These are phyloP conservation scores for Coprinopsis marcescibilis DNA, from an alignment of 768 basidiomycete species.

Conservation along the genomic window DNA sequence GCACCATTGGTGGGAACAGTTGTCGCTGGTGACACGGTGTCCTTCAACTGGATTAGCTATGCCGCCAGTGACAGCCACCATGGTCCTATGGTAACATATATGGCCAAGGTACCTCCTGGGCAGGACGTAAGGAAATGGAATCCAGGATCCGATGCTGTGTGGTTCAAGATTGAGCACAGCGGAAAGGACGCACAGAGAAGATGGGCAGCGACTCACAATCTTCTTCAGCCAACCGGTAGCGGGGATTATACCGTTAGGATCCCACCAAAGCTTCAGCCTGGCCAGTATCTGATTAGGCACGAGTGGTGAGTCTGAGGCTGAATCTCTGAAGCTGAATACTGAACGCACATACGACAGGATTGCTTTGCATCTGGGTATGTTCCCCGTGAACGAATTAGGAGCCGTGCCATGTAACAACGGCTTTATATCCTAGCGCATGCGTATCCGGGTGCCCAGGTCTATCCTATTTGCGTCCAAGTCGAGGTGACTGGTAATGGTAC, in stretches of 20 bases:
- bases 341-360: too few species aligned
- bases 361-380: too few species aligned
- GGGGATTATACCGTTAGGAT: not conserved
- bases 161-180: not conserved
- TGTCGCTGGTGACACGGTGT: not conserved
- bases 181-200: not conserved
- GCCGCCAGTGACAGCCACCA: not conserved
- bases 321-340: too few species aligned
- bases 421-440: slow-evolving; percentile 31
- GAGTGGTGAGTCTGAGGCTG: not conserved
- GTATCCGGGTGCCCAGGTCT: slow-evolving; percentile 40
- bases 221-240: not conserved
- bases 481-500: slow-evolving; percentile 41
- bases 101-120: not conserved
- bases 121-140: not conserved
- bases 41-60: not conserved
- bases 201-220: not conserved
- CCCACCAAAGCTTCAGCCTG: not conserved
- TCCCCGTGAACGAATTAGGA: too few species aligned
- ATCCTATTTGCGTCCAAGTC: slow-evolving; percentile 44
- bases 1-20: not conserved
- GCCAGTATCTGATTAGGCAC: not conserved
- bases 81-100: not conserved
- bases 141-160: not conserved
- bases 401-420: too few species aligned